Conservation (phyloP, 2,329 filamentous ascomycete species). For the Rhinocladiella mackenziei region DNA sequence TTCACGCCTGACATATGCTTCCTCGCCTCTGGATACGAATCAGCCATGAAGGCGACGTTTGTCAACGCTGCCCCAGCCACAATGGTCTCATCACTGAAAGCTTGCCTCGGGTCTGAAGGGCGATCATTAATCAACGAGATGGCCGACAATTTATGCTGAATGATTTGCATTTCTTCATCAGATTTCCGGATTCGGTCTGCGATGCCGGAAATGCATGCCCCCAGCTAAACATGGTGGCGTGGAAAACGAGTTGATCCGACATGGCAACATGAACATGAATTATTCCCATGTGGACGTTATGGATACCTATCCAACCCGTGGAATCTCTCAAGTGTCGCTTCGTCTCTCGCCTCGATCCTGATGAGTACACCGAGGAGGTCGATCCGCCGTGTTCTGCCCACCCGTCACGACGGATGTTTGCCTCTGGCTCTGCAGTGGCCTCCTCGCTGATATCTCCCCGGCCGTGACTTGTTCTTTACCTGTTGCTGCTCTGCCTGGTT, state of each 20-base stretch:
- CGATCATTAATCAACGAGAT: constrained; percentile 20
- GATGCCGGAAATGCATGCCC: constrained; percentile 11
- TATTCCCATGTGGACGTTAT: constrained; percentile 21
- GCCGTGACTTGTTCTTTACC: background rate
- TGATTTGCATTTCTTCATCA: constrained; percentile 8
- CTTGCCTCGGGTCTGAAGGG: constrained; percentile 7
- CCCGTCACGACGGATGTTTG: background rate
- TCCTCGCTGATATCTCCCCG: background rate
- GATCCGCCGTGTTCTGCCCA: constrained; percentile 13
- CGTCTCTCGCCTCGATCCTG: constrained; percentile 6
- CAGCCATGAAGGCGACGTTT: constrained; percentile 15
- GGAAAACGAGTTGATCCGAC: constrained; percentile 19
- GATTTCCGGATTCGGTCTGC: background rate
- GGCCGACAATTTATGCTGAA: constrained; percentile 17
- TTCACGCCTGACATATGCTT: constrained; percentile 19
- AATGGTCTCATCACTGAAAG: constrained; percentile 13
- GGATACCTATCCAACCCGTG: constrained; percentile 11
- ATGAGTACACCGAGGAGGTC: constrained; percentile 13
- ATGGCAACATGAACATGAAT: constrained; percentile 15
- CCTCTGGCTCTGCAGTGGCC: background rate
- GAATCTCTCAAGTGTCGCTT: constrained; percentile 8
- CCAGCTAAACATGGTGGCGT: constrained; percentile 19
- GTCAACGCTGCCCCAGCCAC: constrained; percentile 19
- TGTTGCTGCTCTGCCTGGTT: constrained; percentile 7
- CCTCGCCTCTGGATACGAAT: constrained; percentile 13